A percentile compares a stretch with the other conserved stretches of the same genome.
Conservation (phyloP, 768 basidiomycete genomes). For the Dioszegia hungarica region DNA sequence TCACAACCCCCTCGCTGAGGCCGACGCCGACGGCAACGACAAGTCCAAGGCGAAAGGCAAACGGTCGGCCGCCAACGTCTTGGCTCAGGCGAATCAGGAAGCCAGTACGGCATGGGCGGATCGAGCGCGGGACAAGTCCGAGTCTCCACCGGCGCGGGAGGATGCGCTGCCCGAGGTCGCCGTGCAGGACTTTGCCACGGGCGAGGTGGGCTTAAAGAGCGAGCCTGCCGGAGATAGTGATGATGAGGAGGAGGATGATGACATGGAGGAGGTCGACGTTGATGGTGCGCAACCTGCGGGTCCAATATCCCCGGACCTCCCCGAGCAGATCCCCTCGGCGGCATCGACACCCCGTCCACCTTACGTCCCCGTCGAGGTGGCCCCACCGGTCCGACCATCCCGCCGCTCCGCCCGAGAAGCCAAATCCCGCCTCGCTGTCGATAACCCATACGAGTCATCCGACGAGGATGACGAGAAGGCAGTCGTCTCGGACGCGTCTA, state of each 20-base stretch:
- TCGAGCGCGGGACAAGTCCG: background rate
- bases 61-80: constrained; percentile 6
- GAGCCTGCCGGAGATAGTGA: background rate
- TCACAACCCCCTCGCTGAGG: constrained; percentile 30
- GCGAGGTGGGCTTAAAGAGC: background rate
- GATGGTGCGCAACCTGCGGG: too few species aligned
- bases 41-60: constrained; percentile 4
- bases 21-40: background rate
- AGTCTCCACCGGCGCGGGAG: background rate
- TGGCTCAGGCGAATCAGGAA: constrained; percentile 9
- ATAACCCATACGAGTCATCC: constrained; percentile 55
- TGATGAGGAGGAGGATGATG: constrained; percentile 9
- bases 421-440: background rate
- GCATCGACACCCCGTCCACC: too few species aligned
- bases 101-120: constrained; percentile 10
- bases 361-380: too few species aligned
- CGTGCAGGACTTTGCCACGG: background rate
- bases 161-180: background rate
- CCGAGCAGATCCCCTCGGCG: too few species aligned
- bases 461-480: constrained; percentile 12
- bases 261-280: constrained; percentile 16
- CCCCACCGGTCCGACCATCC: too few species aligned
- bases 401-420: background rate
- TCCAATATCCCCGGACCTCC: too few species aligned
- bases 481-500: background rate